Percentiles rank a stretch among this genome's conserved stretches.
These are phyloP conservation scores for Cyclotella sp. DNA, from an alignment of 108 stramenopile genomes.

Conservation along the genomic window DNA sequence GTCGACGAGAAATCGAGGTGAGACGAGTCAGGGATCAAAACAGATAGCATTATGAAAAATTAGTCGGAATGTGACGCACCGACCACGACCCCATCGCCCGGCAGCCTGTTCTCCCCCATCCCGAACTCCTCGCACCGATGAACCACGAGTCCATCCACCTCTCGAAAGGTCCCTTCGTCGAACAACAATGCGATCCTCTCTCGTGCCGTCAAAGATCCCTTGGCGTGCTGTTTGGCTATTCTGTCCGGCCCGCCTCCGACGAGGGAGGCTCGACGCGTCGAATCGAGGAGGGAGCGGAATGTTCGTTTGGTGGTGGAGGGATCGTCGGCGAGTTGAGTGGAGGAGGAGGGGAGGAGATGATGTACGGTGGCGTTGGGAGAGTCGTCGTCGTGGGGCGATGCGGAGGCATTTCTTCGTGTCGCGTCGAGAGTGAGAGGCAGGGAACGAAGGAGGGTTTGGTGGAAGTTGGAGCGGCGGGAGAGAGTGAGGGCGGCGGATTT, in stretches of 20 bases:
- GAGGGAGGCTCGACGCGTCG: constrained; percentile 64
- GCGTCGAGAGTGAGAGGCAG: not conserved
- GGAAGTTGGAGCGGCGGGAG: not conserved
- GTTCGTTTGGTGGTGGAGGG: constrained; percentile 75
- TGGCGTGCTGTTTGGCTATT: constrained; percentile 88
- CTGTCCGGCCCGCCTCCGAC: constrained; percentile 90
- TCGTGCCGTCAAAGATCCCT: constrained; percentile 97
- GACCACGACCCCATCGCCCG: constrained; percentile 97
- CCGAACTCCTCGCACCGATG: constrained; percentile 99
- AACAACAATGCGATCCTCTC: constrained; percentile 94
- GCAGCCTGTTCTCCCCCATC: constrained; percentile 84
- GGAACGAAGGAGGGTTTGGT: not conserved
- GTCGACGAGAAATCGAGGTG: not conserved
- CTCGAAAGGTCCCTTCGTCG: constrained; percentile 91
- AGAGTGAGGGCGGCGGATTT: not conserved
- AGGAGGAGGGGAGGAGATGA: constrained; percentile 34
- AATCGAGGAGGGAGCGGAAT: constrained; percentile 78
- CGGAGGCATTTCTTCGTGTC: not conserved
- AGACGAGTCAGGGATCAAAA: not conserved
- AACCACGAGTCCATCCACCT: constrained; percentile 94
- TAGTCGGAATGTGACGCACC: constrained; percentile 14
- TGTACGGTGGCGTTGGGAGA: constrained; percentile 10
- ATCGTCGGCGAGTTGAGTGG: constrained; percentile 30
- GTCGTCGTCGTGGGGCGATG: not conserved
- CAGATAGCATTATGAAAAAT: not conserved